Evolutionary conservation across 306 rosid genomes (phyloP), one percentile per base, ranked within the genome.

Genomic region (Neltuma alba): DNA sequence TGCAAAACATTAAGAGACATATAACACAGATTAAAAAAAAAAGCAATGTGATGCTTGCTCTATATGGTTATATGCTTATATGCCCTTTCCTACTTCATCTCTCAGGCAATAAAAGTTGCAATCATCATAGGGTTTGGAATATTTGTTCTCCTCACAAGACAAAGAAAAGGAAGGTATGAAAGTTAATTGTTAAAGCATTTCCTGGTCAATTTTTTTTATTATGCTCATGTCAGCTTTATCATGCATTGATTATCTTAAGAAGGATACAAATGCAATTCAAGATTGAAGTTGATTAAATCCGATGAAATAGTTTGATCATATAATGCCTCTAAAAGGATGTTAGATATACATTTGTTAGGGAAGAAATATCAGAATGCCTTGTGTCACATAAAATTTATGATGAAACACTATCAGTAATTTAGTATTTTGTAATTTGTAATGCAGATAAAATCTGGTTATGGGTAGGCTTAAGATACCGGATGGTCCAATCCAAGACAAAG

Each of bases 141-240:
- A 42, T 91, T 93, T 60, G 97, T 95, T 88, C 85, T 95, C 65
- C 79, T 95, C 27, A 85, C 93, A 14, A 90, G 99, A 82, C 94
- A 90, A 58, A 84, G 91, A 76, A 89, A 70, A 72, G 76, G 72
- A 74, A 85, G 93, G 92, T 84, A 79, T 7, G 48, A 10, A 74
- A 31, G 58, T 12, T 78, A 64, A 41, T n/a, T n/a, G n/a, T n/a
- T n/a, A n/a, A 18, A 41, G 48, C 1, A 70, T 50, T 63, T 76
- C 64, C 41, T 72, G 7, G 67, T 20, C 52, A 74, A 31, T 33
- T 42, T 61, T 61, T n/a, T 73, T 48, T 21, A 36, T 21, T 34
- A 44, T 57, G 36, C 47, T 28, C 37, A 18, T 38, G 1, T 37
- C 62, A 70, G 48, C 54, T 75, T 4, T 72, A n/a, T 79, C 72